These are phyloP conservation scores for Citrus maxima DNA, from an alignment of 345 rosid genomes.

Conservation along the genomic window DNA sequence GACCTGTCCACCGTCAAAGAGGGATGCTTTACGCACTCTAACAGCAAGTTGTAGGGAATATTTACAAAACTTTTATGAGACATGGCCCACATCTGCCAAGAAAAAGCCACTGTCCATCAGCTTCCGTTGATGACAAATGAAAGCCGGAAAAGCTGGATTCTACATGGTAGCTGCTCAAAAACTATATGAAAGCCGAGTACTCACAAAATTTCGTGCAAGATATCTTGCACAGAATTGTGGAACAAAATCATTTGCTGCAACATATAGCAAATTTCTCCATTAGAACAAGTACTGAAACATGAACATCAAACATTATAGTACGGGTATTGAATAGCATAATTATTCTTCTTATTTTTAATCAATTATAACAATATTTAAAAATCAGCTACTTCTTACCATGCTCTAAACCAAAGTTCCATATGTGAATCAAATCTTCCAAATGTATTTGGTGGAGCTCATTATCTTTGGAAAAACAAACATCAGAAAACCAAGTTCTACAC, in stretches of 20 bases:
- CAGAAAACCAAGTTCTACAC: conserved; percentile 45
- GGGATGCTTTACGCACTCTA: conserved; percentile 55
- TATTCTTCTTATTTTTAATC: not conserved
- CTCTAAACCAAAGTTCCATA: conserved; percentile 62
- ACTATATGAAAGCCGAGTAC: conserved; percentile 33
- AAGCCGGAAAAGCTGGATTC: not conserved
- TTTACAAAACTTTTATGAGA: conserved; percentile 43
- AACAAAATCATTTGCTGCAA: conserved; percentile 55
- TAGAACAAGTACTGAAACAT: conserved; percentile 13
- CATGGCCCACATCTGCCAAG: conserved; percentile 58
- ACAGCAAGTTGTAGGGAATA: conserved; percentile 49
- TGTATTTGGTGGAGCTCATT: conserved; percentile 24
- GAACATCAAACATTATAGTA: conserved; percentile 10
- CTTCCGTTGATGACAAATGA: conserved; percentile 5
- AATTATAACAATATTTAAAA: conserved; percentile 8
- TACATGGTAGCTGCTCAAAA: conserved; percentile 11
- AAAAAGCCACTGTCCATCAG: conserved; percentile 19
- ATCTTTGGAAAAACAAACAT: conserved; percentile 32
- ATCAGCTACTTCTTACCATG: conserved; percentile 41
- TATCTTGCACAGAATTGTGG: conserved; percentile 55
- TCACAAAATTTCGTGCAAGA: conserved; percentile 75
- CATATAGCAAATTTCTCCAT: conserved; percentile 32
- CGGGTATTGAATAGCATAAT: not conserved
- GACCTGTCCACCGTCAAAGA: conserved; percentile 62
- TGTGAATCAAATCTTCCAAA: conserved; percentile 56